Percentiles rank a stretch among this genome's conserved stretches.
Conservation (phyloP, 192 early-diverging fungal species). For the Backusella luteola region DNA sequence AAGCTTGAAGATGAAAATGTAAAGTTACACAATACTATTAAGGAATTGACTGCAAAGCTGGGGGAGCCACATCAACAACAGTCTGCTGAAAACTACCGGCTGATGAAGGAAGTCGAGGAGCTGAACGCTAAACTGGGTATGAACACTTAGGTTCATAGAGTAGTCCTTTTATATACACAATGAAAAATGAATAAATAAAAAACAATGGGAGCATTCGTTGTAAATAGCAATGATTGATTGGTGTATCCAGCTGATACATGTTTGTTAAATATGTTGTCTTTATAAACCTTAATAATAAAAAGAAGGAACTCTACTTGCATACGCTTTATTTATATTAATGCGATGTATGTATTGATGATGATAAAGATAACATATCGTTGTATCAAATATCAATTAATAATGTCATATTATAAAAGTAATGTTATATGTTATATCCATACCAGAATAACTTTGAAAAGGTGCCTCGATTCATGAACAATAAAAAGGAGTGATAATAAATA, state of each 20-base stretch:
- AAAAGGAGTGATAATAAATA: not conserved
- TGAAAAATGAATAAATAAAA: not conserved
- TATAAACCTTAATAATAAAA: not conserved
- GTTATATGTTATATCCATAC: no score
- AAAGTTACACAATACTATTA: conserved; percentile 59
- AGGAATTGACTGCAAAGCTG: conserved; percentile 58
- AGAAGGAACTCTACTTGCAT: not conserved
- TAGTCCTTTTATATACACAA: not conserved
- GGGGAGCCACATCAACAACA: conserved; percentile 14
- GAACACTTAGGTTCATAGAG: not conserved
- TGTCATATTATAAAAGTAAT: no score
- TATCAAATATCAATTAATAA: not conserved
- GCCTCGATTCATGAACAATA: not conserved
- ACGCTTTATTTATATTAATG: not conserved
- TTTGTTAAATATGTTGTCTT: not conserved
- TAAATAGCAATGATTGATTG: not conserved
- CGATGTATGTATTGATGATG: not conserved
- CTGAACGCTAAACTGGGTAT: conserved; percentile 63
- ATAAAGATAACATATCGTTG: not conserved
- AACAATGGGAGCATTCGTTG: not conserved
- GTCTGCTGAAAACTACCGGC: conserved; percentile 48
- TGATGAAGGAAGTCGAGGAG: conserved; percentile 69
- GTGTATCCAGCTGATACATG: no score
- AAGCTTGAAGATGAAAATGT: conserved; percentile 64
- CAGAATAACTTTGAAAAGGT: not conserved